phyloP scores from a whole-genome alignment of 495 filamentous ascomycete species.

The Hypoxylon fragiforme region DNA sequence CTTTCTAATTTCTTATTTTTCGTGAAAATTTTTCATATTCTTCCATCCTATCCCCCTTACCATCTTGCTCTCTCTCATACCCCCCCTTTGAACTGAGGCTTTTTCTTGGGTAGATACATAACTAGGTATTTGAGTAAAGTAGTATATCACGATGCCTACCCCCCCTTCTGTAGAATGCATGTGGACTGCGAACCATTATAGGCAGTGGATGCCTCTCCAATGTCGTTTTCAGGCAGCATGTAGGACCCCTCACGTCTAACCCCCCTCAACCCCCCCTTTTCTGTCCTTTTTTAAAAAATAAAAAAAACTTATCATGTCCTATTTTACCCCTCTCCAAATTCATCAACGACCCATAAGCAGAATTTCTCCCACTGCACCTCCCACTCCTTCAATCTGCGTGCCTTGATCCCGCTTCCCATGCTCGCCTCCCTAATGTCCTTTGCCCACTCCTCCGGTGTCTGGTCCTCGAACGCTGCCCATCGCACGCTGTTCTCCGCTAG shows the following conservation, averaged over 20 bases:
- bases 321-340: slow-evolving; percentile 65
- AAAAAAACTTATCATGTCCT: too few relatives aligned
- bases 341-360: slow-evolving; percentile 84
- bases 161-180: too few relatives aligned
- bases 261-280: slow-evolving; percentile 12
- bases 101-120: slow-evolving; percentile 21
- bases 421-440: slow-evolving; percentile 71
- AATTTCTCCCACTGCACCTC: slow-evolving; percentile 81
- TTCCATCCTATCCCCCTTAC: not conserved
- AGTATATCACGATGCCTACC: too few relatives aligned
- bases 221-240: slow-evolving; percentile 15
- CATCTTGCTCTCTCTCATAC: not conserved
- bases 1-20: too few relatives aligned
- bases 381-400: slow-evolving; percentile 75
- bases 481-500: slow-evolving; percentile 90
- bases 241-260: not conserved
- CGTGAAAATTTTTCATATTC: slow-evolving; percentile 8
- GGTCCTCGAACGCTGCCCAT: slow-evolving; percentile 88
- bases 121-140: not conserved
- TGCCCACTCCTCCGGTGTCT: slow-evolving; percentile 66
- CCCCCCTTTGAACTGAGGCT: slow-evolving; percentile 1
- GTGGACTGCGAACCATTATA: too few relatives aligned
- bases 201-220: slow-evolving; percentile 1
- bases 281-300: not conserved
- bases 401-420: slow-evolving; percentile 72